phyloP scores from a whole-genome alignment of 192 early-diverging fungal genomes.

The Chytriomyces sp. region DNA sequence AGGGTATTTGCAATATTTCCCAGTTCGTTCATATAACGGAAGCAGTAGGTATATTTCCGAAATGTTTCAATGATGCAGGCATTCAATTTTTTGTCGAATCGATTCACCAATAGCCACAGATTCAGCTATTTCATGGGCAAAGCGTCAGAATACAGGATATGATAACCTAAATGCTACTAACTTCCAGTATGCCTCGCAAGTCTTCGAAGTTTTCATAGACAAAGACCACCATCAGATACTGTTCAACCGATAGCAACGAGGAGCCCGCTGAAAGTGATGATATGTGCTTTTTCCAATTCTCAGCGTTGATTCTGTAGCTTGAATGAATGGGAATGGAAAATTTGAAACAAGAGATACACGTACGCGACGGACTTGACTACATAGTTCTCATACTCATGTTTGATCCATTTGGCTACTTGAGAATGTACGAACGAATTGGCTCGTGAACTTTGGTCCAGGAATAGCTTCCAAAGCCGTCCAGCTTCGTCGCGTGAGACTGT shows the following conservation, averaged over 20 bases:
- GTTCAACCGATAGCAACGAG: neutral
- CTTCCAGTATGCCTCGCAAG: conserved; percentile 11
- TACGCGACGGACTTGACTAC: conserved; percentile 21
- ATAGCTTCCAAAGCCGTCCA: neutral
- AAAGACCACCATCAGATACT: neutral
- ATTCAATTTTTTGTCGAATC: conserved; percentile 7
- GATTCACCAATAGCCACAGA: conserved; percentile 1
- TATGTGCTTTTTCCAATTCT: conserved; percentile 25
- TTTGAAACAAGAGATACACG: neutral
- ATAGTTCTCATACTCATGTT: neutral
- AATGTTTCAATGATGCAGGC: conserved; percentile 12
- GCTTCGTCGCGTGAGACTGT: neutral
- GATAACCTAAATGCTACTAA: neutral
- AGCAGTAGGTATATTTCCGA: neutral
- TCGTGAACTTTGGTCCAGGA: neutral
- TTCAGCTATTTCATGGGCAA: neutral
- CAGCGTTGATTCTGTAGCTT: conserved; percentile 18
- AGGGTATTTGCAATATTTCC: neutral
- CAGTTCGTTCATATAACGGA: conserved; percentile 5
- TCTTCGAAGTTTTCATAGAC: neutral
- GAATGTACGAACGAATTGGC: neutral
- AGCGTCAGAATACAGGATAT: neutral
- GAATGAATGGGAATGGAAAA: neutral
- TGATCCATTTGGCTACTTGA: conserved; percentile 12
- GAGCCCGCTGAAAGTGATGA: conserved; percentile 13